A percentile compares a stretch with the other conserved stretches of the same genome.
phyloP scores from a whole-genome alignment of 2,329 filamentous ascomycete species.

The Emergomyces pasteurianus region DNA sequence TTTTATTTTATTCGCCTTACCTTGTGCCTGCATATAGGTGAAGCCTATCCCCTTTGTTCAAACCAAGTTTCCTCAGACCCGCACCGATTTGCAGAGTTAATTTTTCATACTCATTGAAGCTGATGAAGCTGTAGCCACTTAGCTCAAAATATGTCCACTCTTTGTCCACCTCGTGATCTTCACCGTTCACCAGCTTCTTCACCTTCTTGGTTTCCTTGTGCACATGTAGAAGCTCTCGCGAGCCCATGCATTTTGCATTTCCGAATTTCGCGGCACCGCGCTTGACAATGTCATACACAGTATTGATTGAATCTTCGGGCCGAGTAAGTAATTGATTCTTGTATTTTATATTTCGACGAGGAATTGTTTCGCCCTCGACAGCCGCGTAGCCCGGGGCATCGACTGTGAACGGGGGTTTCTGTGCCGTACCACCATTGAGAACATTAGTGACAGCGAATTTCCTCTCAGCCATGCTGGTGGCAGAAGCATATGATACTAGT shows the following conservation, averaged over 20 bases:
- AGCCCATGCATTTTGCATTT: slow-evolving; percentile 54
- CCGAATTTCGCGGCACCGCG: slow-evolving; percentile 52
- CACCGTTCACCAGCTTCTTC: slow-evolving; percentile 73
- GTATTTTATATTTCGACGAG: slow-evolving; percentile 58
- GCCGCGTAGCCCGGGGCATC: slow-evolving; percentile 57
- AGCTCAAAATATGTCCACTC: slow-evolving; percentile 86
- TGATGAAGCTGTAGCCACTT: slow-evolving; percentile 60
- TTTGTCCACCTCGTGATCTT: slow-evolving; percentile 70
- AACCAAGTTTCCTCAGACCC: slow-evolving; percentile 56
- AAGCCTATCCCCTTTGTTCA: slow-evolving; percentile 50
- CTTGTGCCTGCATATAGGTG: slow-evolving; percentile 65
- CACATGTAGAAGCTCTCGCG: slow-evolving; percentile 59
- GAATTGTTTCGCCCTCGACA: slow-evolving; percentile 69
- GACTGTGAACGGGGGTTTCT: slow-evolving; percentile 43
- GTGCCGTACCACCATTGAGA: not conserved
- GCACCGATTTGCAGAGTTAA: slow-evolving; percentile 52
- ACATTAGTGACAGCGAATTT: not conserved
- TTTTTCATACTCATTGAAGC: slow-evolving; percentile 66
- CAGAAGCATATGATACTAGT: not conserved
- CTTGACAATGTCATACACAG: slow-evolving; percentile 66
- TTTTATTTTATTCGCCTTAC: slow-evolving; percentile 22
- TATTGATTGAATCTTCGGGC: slow-evolving; percentile 57
- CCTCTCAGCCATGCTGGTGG: not conserved
- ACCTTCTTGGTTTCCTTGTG: slow-evolving; percentile 80
- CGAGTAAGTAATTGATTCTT: slow-evolving; percentile 56